phyloP scores from a whole-genome alignment of 352 stramenopile genomes.

The Phytophthora meadii region DNA sequence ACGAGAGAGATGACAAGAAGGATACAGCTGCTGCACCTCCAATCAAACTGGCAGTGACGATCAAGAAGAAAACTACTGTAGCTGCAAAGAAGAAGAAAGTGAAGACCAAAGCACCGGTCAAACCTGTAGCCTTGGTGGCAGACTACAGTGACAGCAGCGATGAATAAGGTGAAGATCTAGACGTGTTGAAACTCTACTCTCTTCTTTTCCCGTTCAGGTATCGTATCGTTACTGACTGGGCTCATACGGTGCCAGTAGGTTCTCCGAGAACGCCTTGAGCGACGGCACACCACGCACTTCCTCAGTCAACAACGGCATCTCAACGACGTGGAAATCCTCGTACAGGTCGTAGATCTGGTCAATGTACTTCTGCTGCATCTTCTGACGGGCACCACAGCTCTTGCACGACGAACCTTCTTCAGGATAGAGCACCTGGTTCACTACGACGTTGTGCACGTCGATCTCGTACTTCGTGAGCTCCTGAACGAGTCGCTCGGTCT shows the following conservation, averaged over 20 bases:
- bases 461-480: slow-evolving; percentile 99
- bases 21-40: slow-evolving; percentile 16
- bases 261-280: slow-evolving; percentile 94
- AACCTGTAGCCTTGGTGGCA: slow-evolving; percentile 66
- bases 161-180: slow-evolving; percentile 35
- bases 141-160: slow-evolving; percentile 83
- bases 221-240: slow-evolving; percentile 52
- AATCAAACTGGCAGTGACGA: slow-evolving; percentile 43
- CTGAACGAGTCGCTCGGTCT: slow-evolving; percentile 99
- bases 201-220: slow-evolving; percentile 1
- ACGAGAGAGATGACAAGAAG: slow-evolving; percentile 19
- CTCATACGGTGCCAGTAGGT: slow-evolving; percentile 95
- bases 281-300: slow-evolving; percentile 97
- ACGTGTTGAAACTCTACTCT: slow-evolving; percentile 8
- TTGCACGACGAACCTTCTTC: slow-evolving; percentile 77
- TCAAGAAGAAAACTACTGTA: slow-evolving; percentile 40
- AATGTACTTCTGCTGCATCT: slow-evolving; percentile 99
- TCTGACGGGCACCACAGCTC: slow-evolving; percentile 97
- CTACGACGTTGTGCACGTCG: slow-evolving; percentile 99
- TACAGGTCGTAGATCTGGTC: slow-evolving; percentile 99
- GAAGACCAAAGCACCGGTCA: slow-evolving; percentile 42
- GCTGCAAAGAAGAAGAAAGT: slow-evolving; percentile 39
- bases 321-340: slow-evolving; percentile 98
- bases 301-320: slow-evolving; percentile 98
- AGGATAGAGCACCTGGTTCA: slow-evolving; percentile 99